Evolutionary conservation across 2,329 filamentous ascomycete species (phyloP), one percentile per base, ranked within the genome.

Genomic region (Apiospora rasikravindrae): DNA sequence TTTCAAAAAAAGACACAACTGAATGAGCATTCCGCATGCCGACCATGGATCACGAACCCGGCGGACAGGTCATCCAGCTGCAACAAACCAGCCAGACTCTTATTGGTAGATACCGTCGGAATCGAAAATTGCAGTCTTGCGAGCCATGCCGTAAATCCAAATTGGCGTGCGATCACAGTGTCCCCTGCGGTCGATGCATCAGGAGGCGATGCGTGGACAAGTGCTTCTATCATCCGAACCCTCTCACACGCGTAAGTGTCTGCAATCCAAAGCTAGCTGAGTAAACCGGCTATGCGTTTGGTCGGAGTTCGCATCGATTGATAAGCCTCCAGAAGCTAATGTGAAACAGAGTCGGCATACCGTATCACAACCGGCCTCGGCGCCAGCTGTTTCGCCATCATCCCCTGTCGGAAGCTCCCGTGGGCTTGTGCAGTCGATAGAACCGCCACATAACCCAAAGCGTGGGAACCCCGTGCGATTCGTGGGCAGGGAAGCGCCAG

Each of bases 51-150:
- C 66, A 44, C n/a, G 64, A 73, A 68, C 69, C 71, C 26, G 78
- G 78, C 42, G 78, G 78, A 40, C 78, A 77, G 72, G 78, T 79
- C 67, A 75, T 79, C 73, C 75, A 79, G 72, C 73, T 79, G 72
- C 75, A 76, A 51, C 53, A 75, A 33, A 73, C 74, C 33, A 75
- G 73, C 40, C 73, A 72, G 44, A 67, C 70, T 68, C 70, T 81
- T 51, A 81, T 78, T 16, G 77, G 76, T 40, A 81, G 77, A 69
- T 81, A 82, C 67, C 76, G 81, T 61, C 78, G 81, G 26, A 82
- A 82, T 72, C 80, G 81, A 22, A 82, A 81, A 74, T 71, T 82
- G 37, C 81, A 82, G 75, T 81, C 79, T 33, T 81, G 79, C 47
- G 79, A 81, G 73, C 77, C 77, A 68, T 78, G 77, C 76, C 79